phyloP scores from a whole-genome alignment of 352 stramenopile genomes.

The Phytopythium aichiense region DNA sequence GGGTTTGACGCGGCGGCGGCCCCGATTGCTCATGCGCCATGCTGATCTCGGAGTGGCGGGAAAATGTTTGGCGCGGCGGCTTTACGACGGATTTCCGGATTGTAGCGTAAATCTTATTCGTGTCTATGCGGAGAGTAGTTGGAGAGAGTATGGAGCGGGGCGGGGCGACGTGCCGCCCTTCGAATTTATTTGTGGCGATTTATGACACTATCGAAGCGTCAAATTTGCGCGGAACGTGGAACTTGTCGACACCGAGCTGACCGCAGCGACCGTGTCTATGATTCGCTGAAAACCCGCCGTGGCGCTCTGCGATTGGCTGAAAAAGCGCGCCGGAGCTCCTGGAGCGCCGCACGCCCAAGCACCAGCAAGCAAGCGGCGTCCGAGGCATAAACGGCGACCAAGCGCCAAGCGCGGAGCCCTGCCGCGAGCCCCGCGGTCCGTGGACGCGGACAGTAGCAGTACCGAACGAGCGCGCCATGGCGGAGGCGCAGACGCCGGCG shows the following conservation, averaged over 20 bases:
- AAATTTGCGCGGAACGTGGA: too few species aligned
- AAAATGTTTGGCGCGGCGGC: not conserved
- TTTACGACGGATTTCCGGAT: not conserved
- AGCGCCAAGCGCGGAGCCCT: not conserved
- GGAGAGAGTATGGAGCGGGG: not conserved
- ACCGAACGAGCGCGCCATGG: conserved; percentile 8
- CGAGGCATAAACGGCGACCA: not conserved
- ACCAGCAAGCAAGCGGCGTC: conserved; percentile 3
- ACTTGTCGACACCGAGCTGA: not conserved
- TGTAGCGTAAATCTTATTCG: not conserved
- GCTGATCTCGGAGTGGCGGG: not conserved
- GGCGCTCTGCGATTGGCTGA: not conserved
- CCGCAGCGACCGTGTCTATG: not conserved
- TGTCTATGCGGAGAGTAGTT: not conserved
- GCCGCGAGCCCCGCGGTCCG: not conserved
- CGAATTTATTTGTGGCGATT: not conserved
- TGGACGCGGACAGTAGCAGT: not conserved
- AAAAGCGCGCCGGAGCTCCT: not conserved
- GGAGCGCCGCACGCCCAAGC: not conserved
- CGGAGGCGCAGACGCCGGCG: conserved; percentile 12
- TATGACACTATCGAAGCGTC: too few species aligned
- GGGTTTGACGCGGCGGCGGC: not conserved
- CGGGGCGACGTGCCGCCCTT: not conserved
- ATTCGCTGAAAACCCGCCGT: conserved; percentile 5
- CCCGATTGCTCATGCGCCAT: conserved; percentile 10